Evolutionary conservation across 2,329 filamentous ascomycete genomes (phyloP).

Genomic region (Dactylellina leptospora): DNA sequence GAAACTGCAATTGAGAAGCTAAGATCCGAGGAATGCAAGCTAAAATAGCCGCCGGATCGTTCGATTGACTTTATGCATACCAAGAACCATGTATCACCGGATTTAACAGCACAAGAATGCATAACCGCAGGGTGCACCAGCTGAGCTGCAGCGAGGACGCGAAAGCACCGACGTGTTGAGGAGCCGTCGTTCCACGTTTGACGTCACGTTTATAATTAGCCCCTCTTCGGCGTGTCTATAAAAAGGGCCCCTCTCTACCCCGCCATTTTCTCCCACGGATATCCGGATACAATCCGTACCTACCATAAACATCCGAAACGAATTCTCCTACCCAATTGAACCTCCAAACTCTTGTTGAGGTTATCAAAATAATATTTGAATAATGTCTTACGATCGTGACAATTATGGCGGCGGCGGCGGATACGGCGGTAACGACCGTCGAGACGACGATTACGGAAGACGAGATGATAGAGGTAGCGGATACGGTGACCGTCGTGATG

Average conservation of each 20-base stretch:
- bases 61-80: too few species aligned
- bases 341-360: background rate
- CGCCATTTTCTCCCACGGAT: constrained; percentile 4
- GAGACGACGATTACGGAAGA: background rate
- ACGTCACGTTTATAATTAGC: constrained; percentile 25
- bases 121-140: too few species aligned
- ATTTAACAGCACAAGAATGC: too few species aligned
- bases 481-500: constrained; percentile 14
- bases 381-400: constrained; percentile 39
- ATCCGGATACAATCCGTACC: background rate
- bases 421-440: constrained; percentile 1
- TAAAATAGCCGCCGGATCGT: too few species aligned
- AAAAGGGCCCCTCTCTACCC: constrained; percentile 47
- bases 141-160: background rate
- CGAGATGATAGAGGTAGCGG: constrained; percentile 11
- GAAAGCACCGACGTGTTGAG: background rate
- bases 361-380: constrained; percentile 5
- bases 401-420: constrained; percentile 13
- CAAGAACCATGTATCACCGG: too few species aligned
- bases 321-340: background rate
- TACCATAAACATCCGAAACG: background rate
- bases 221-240: constrained; percentile 7
- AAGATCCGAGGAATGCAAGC: too few species aligned
- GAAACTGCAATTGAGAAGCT: too few species aligned
- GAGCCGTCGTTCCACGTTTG: constrained; percentile 22